Evolutionary conservation across 257 asterid genomes (phyloP).

Genomic region (Capsicum rhomboideum): DNA sequence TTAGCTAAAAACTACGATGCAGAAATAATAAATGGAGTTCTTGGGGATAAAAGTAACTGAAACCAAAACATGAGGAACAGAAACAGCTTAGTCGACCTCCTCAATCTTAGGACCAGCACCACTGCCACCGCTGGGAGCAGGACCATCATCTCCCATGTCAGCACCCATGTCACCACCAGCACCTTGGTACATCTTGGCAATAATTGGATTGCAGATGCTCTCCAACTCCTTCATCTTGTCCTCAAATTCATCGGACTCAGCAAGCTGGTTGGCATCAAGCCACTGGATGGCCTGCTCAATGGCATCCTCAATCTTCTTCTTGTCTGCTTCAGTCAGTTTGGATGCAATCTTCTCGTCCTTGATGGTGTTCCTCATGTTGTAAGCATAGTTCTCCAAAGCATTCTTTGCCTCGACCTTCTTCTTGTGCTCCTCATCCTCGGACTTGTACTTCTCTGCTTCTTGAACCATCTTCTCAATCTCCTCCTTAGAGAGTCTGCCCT

Average conservation of each 20-base stretch:
- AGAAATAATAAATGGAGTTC: neutral
- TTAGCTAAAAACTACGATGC: neutral
- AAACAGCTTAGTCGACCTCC: slow-evolving; percentile 38
- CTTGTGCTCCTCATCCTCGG: slow-evolving; percentile 85
- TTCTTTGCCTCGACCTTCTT: slow-evolving; percentile 80
- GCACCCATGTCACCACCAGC: slow-evolving; percentile 29
- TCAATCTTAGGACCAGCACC: slow-evolving; percentile 60
- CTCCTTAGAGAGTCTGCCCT: slow-evolving; percentile 76
- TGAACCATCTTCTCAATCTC: slow-evolving; percentile 87
- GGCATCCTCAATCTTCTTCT: slow-evolving; percentile 26
- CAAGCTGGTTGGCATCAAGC: slow-evolving; percentile 28
- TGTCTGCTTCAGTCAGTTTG: slow-evolving; percentile 30
- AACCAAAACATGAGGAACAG: neutral
- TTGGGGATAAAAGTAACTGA: neutral
- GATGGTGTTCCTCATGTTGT: slow-evolving; percentile 88
- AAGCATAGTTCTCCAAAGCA: slow-evolving; percentile 68
- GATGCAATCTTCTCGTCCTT: slow-evolving; percentile 78
- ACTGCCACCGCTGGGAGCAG: slow-evolving; percentile 26
- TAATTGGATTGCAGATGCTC: neutral
- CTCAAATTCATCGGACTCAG: slow-evolving; percentile 23
- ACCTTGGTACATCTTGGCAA: slow-evolving; percentile 8
- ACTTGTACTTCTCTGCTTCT: slow-evolving; percentile 76
- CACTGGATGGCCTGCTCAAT: slow-evolving; percentile 22
- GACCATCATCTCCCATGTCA: slow-evolving; percentile 47
- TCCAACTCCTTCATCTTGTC: slow-evolving; percentile 27